Percentiles rank a stretch among this genome's conserved stretches.
Evolutionary conservation across 108 stramenopile genomes (phyloP).

Genomic region (Chaetoceros muelleri): DNA sequence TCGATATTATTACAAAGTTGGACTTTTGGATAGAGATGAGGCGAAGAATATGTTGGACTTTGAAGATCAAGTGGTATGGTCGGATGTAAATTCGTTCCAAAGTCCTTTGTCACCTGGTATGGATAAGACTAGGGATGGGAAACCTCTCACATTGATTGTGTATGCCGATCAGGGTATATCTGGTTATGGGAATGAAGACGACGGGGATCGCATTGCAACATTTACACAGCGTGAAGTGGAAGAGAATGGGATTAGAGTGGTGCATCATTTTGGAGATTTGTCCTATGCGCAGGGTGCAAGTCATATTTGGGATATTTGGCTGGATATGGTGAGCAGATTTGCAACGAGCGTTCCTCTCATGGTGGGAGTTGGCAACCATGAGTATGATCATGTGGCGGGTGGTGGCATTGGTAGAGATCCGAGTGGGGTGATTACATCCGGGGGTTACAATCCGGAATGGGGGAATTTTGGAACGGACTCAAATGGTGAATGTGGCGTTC

Average conservation of each 20-base stretch:
- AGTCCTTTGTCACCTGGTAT: constrained; percentile 10
- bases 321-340: constrained; percentile 60
- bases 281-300: constrained; percentile 52
- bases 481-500: constrained; percentile 75
- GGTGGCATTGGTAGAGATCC: constrained; percentile 53
- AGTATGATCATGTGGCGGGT: constrained; percentile 66
- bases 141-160: constrained; percentile 39
- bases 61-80: constrained; percentile 18
- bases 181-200: constrained; percentile 7
- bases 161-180: constrained; percentile 60
- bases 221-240: constrained; percentile 26
- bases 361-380: constrained; percentile 80
- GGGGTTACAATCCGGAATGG: constrained; percentile 49
- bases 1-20: constrained; percentile 45
- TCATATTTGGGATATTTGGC: constrained; percentile 68
- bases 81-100: constrained; percentile 14
- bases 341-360: constrained; percentile 56
- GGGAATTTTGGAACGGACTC: constrained; percentile 43
- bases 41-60: constrained; percentile 10
- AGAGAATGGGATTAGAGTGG: constrained; percentile 13
- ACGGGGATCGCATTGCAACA: constrained; percentile 13
- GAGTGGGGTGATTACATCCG: constrained; percentile 20
- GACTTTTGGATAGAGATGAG: constrained; percentile 29
- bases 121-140: neutral
- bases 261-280: constrained; percentile 68